Conservation (phyloP, 2,329 filamentous ascomycete genomes). For the Calonectria pseudoturangicola region DNA sequence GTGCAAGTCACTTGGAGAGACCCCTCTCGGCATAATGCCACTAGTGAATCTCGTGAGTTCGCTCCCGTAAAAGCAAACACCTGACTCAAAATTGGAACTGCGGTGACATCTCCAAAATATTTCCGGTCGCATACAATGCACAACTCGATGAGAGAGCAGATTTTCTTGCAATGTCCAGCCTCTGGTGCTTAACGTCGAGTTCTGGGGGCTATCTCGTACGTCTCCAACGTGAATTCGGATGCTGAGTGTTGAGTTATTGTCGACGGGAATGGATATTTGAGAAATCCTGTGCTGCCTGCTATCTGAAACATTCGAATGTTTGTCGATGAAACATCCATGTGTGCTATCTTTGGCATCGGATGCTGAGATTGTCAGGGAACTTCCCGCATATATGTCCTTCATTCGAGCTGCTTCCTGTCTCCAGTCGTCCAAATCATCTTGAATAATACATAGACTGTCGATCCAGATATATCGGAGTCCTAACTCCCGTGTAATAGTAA, state of each 20-base stretch:
- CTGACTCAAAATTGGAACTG: not conserved
- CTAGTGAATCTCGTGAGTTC: not conserved
- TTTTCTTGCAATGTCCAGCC: not conserved
- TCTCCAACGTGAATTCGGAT: not conserved
- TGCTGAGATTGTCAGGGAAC: not conserved
- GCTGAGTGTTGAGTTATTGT: not conserved
- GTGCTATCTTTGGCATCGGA: not conserved
- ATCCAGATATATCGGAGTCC: not conserved
- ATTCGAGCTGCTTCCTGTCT: not conserved
- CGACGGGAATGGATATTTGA: not conserved
- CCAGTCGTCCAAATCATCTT: constrained; percentile 8
- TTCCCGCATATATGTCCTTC: constrained; percentile 1
- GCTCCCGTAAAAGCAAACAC: not conserved
- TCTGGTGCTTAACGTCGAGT: not conserved
- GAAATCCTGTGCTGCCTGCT: not conserved
- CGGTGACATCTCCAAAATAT: not conserved
- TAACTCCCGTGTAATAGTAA: not conserved
- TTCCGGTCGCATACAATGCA: not conserved
- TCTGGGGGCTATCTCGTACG: not conserved
- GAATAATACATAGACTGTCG: not conserved
- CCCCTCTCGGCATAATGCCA: not conserved
- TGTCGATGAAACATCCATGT: not conserved
- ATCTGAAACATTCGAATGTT: not conserved
- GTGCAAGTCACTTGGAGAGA: not conserved
- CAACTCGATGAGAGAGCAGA: not conserved